Percentiles rank a stretch among this genome's conserved stretches.
phyloP scores from a whole-genome alignment of 805 yeast species.

The Scheffersomyces coipomensis region DNA sequence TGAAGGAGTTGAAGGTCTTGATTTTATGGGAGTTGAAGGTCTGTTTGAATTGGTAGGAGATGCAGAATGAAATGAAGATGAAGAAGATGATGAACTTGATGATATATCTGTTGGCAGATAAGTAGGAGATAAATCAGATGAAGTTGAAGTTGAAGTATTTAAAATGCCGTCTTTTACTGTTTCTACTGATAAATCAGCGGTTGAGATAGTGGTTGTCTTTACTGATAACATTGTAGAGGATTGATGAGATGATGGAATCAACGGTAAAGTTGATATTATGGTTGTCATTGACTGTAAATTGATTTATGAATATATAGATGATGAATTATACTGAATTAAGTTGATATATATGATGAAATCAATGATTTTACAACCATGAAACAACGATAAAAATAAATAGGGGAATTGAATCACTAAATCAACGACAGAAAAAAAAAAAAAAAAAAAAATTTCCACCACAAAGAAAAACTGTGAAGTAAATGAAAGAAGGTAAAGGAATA shows the following conservation, averaged over 20 bases:
- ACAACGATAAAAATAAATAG: background rate
- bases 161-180: too few species aligned
- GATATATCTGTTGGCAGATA: background rate
- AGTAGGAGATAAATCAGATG: background rate
- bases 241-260: background rate
- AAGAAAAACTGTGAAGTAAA: too few species aligned
- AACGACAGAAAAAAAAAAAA: too few species aligned
- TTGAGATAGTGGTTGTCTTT: background rate
- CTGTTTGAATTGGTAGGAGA: constrained; percentile 2
- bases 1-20: background rate
- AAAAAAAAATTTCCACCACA: too few species aligned
- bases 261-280: background rate
- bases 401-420: too few species aligned
- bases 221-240: background rate
- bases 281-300: background rate
- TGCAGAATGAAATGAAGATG: constrained; percentile 1
- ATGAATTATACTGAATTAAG: too few species aligned
- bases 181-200: too few species aligned
- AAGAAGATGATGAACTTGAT: background rate
- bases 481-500: too few species aligned
- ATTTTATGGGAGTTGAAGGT: background rate
- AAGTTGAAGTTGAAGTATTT: background rate
- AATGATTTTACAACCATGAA: background rate
- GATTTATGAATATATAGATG: background rate
- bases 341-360: background rate